Percentiles rank a stretch among this genome's conserved stretches.
Conservation (phyloP, 768 basidiomycete species). For the Naganishia friedmannii region DNA sequence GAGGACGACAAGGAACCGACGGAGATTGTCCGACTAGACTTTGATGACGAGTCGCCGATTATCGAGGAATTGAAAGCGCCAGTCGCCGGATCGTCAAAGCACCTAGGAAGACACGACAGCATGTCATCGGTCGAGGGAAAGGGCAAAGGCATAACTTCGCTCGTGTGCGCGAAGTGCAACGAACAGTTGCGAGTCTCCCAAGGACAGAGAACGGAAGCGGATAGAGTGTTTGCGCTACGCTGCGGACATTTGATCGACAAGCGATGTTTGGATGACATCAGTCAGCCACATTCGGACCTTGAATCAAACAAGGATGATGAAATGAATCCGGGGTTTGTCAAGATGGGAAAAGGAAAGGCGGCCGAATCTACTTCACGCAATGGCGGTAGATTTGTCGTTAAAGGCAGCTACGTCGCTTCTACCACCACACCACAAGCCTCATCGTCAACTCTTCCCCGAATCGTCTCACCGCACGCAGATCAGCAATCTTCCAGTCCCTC, state of each 20-base stretch:
- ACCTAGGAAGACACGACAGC: conserved; percentile 7
- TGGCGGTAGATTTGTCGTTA: conserved; percentile 23
- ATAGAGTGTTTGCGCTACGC: conserved; percentile 40
- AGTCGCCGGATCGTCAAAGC: neutral
- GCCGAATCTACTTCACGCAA: conserved; percentile 20
- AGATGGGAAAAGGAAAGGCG: conserved; percentile 18
- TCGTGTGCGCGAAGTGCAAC: conserved; percentile 40
- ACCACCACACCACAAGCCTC: conserved; percentile 6
- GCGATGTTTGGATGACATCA: conserved; percentile 39
- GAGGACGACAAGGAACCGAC: conserved; percentile 34
- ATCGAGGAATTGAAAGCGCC: conserved; percentile 25
- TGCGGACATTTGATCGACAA: conserved; percentile 50
- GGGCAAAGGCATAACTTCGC: conserved; percentile 30
- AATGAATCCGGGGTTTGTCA: conserved; percentile 21
- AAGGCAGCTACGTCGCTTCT: conserved; percentile 3
- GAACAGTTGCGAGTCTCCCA: conserved; percentile 40
- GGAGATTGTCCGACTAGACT: conserved; percentile 33
- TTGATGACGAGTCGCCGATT: conserved; percentile 38
- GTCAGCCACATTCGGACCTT: conserved; percentile 30
- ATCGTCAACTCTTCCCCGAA: neutral
- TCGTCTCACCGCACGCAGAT: neutral
- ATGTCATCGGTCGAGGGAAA: conserved; percentile 2
- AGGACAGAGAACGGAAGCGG: conserved; percentile 38
- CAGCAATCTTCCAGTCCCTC: neutral
- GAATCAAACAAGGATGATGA: conserved; percentile 17